Base-by-base conservation (phyloP, 1,139 yeast species). In the Geotrichum klebahnii region DNA sequence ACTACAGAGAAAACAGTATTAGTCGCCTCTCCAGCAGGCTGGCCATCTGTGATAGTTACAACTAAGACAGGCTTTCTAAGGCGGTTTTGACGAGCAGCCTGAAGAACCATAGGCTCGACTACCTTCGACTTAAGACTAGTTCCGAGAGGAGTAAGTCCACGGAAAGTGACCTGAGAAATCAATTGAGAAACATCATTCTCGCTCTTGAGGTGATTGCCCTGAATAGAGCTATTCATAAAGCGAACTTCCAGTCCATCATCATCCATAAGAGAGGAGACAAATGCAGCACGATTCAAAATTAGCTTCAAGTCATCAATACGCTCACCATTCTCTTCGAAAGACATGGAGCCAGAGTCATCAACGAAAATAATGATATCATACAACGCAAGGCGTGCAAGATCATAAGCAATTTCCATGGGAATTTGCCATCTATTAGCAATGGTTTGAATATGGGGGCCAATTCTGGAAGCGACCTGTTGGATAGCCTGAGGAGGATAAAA, bases 281-380 rank as follows among this genome's bases (percentile, higher is more conserved):
- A 64, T 3, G 68, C 65, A n/a, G 63, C 59, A n/a, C 67, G 58
- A 43, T 58, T 56, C 42, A 66, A 50, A 33, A 66, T 66, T 35
- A 66, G 55, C 56, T 65, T 63, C 46, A 66, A 55, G 48, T 66
- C 69, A 33, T 65, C 68, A 47, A 66, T 65, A 40, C 69, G 63
- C 52, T 65, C 67, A n/a, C 69, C 69, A 44, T 62, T 63, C 52
- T 65, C 69, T 52, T 65, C 68, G 50, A 65, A 65, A 3, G 67
- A 60, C 69, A 66, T 66, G 31, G 69, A 65, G 5, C 69, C 69
- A 9, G 68, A 65, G 50, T 66, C 69, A 47, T 66, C 69, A 28
- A 65, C 63, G 45, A 57, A 65, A 17, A 66, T 52, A 24, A 66
- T 62, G 50, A 66, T 60, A 51, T 66, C 69, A 53, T 65, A 66